These are phyloP conservation scores for Pseudozyma thailandica DNA, from an alignment of 1,284 basidiomycete species.

Conservation along the genomic window DNA sequence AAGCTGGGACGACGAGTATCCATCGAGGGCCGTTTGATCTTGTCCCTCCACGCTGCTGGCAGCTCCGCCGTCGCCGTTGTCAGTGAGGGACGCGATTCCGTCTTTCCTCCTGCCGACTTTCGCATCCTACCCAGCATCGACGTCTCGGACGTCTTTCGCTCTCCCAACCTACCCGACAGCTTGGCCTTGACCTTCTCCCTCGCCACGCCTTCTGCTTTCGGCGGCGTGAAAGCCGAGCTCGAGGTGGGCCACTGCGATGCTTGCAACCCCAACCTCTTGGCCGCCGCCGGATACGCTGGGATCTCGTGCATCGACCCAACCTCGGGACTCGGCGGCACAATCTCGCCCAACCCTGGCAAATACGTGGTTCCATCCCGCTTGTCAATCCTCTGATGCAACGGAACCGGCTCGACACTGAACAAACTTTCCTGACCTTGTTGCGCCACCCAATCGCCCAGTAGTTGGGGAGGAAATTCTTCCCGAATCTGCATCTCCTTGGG, in stretches of 20 bases:
- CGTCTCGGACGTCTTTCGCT: neutral
- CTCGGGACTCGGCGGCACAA: conserved; percentile 34
- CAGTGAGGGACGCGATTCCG: conserved; percentile 2
- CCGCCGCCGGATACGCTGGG: conserved; percentile 16
- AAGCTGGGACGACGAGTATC: conserved; percentile 29
- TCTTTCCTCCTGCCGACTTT: conserved; percentile 6
- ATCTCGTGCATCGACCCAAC: neutral
- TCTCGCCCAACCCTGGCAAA: conserved; percentile 40
- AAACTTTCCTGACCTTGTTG: neutral
- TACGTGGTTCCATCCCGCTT: conserved; percentile 15
- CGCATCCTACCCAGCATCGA: conserved; percentile 7
- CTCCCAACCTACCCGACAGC: too few relatives aligned
- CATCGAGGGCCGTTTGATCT: conserved; percentile 15
- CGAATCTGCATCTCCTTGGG: conserved; percentile 20
- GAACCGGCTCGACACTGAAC: conserved; percentile 28
- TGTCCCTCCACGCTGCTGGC: conserved; percentile 39
- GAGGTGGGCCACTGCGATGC: neutral
- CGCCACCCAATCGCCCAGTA: conserved; percentile 41
- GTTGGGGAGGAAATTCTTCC: conserved; percentile 36
- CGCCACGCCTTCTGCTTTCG: too few relatives aligned
- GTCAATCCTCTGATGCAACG: conserved; percentile 20
- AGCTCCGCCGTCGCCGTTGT: conserved; percentile 19
- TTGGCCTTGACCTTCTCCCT: too few relatives aligned
- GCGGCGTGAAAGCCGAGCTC: neutral
- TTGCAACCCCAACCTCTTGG: conserved; percentile 13